Base-by-base conservation (phyloP, 768 basidiomycete genomes). In the Tylopilus sp. region DNA sequence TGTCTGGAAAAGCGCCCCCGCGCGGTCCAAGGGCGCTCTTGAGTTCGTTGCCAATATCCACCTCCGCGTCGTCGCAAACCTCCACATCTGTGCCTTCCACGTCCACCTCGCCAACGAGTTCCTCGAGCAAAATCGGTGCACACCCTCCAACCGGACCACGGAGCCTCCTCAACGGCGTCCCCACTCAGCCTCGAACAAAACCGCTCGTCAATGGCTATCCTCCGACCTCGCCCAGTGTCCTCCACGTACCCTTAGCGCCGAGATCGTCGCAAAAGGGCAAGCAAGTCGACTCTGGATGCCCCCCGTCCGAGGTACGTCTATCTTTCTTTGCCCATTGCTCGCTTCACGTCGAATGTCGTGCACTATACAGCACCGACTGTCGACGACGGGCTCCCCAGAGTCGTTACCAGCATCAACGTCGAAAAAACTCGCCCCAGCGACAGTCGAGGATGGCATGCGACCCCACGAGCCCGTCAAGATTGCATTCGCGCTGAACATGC, bases 1-100 rank as follows among this genome's bases (percentile, higher is more conserved):
- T 89, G 87, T 87, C 86, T 69, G 85, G 86, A 64, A 88, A 85
- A 73, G 82, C 80, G 46, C 87, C 87, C 60, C 87, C 87, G 57
- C 79, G 75, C 58, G 87, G 86, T 50, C 87, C 87, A 41, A 73
- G 87, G 53, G 87, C 87, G 40, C 74, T 90, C 53, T 62, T 81
- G 55, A 79, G 79, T 52, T 70, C 76, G 35, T 58, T 73, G 11
- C 72, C 71, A 46, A 65, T 72, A 26, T 50, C 53, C 12, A 44
- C 70, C 17, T 55, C 59, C 51, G 55, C 55, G 53, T 63, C 55
- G 53, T 64, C 55, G 18, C 64, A 60, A 39, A 60, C 72, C 23
- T 63, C 73, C 43, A 48, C 71, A 52, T 61, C 69, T 42, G 52
- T 67, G 48, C 57, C 73, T 50, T 58, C 75, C 22, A 63, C 67